phyloP scores from a whole-genome alignment of 345 rosid species.

The Ricinus communis region DNA sequence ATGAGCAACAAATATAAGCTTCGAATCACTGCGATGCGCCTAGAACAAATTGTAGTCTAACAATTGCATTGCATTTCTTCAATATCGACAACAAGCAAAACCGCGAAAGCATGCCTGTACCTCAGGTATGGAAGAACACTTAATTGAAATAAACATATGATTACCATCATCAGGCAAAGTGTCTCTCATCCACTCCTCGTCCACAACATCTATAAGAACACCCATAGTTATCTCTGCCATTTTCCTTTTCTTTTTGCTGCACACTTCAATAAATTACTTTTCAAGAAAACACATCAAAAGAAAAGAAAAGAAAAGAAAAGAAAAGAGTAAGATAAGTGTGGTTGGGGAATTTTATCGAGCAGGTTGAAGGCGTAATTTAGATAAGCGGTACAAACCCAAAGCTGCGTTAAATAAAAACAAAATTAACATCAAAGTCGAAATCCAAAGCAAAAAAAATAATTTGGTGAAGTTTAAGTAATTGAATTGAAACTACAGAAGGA shows the following conservation, averaged over 20 bases:
- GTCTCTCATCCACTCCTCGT: slow-evolving; percentile 97
- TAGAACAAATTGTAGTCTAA: background rate
- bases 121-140: no score
- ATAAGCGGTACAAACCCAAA: background rate
- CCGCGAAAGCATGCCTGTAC: no score
- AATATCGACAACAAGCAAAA: no score
- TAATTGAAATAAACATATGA: background rate
- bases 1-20: background rate
- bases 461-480: no score
- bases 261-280: background rate
- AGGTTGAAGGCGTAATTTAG: background rate
- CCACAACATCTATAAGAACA: slow-evolving; percentile 81
- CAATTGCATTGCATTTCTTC: background rate
- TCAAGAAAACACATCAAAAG: background rate
- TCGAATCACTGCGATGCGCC: background rate
- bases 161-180: slow-evolving; percentile 90
- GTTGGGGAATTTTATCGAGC: background rate
- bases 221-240: slow-evolving; percentile 82
- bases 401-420: background rate
- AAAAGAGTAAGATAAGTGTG: no score
- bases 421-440: background rate
- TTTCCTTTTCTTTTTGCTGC: slow-evolving; percentile 16
- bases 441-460: no score
- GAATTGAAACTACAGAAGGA: no score
- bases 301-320: no score